A percentile compares a stretch with the other conserved stretches of the same genome.
Evolutionary conservation across 2,329 filamentous ascomycete genomes (phyloP).

Genomic region (Diaporthe capsici): DNA sequence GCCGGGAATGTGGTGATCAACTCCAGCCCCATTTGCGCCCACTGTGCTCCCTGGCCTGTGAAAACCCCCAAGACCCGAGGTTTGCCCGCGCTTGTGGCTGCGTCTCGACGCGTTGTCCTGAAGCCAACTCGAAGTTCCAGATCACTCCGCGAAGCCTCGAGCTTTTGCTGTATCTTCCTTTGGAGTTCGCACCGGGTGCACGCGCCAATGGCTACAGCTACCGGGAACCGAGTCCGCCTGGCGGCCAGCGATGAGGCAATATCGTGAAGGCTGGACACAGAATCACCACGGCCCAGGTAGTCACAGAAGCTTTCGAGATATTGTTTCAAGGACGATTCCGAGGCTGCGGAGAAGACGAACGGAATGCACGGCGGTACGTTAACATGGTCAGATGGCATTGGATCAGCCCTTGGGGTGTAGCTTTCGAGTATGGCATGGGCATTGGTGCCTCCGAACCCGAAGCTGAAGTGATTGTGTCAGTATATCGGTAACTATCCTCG

Average conservation of each 20-base stretch:
- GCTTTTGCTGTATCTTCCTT: not conserved
- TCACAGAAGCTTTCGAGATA: not conserved
- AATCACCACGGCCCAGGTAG: not conserved
- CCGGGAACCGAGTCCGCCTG: too few species aligned
- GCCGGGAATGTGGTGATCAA: constrained; percentile 48
- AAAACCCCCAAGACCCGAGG: constrained; percentile 44
- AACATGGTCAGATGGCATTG: not conserved
- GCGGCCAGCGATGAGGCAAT: not conserved
- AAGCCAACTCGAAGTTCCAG: too few species aligned
- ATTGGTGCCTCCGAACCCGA: constrained; percentile 38
- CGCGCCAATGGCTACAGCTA: too few species aligned
- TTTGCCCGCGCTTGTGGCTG: not conserved
- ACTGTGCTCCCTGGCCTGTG: constrained; percentile 53
- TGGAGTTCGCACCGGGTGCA: too few species aligned
- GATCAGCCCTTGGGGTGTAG: not conserved
- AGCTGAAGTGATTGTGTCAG: constrained; percentile 42
- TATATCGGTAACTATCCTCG: not conserved
- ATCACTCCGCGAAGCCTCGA: not conserved
- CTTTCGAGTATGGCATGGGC: constrained; percentile 29
- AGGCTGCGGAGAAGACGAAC: constrained; percentile 50
- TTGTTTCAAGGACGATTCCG: not conserved
- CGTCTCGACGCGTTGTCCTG: not conserved
- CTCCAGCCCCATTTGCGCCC: constrained; percentile 50
- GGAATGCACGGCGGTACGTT: constrained; percentile 32
- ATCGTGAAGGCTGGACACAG: not conserved